These are phyloP conservation scores for Torulaspora globosa DNA, from an alignment of 1,139 yeast genomes.

Conservation along the genomic window DNA sequence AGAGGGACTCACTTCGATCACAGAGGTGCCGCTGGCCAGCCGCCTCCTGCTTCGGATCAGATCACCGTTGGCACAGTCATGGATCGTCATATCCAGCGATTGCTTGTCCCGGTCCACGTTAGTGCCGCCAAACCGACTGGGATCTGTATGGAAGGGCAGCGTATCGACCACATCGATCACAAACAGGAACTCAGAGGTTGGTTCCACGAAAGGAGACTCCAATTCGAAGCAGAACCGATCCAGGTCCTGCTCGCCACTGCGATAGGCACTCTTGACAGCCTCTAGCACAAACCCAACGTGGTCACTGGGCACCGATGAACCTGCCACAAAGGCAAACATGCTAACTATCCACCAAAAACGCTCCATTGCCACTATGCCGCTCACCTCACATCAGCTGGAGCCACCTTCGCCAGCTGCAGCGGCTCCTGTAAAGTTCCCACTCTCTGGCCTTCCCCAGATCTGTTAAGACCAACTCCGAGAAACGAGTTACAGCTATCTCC, in stretches of 20 bases:
- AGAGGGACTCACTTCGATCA: slow-evolving; percentile 14
- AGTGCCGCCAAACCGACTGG: slow-evolving; percentile 26
- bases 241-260: background rate
- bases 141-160: slow-evolving; percentile 16
- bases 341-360: background rate
- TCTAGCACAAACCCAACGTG: slow-evolving; percentile 6
- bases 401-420: background rate
- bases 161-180: slow-evolving; percentile 19
- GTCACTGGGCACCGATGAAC: slow-evolving; percentile 1
- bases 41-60: slow-evolving; percentile 19
- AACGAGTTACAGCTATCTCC: background rate
- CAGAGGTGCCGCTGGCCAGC: slow-evolving; percentile 17
- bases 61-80: slow-evolving; percentile 15
- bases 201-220: slow-evolving; percentile 25
- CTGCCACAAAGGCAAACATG: background rate
- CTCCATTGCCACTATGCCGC: background rate
- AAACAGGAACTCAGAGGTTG: slow-evolving; percentile 11
- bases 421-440: too few relatives aligned
- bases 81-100: slow-evolving; percentile 18
- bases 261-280: slow-evolving; percentile 8
- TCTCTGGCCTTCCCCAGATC: slow-evolving; percentile 1
- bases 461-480: slow-evolving; percentile 3
- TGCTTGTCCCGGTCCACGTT: slow-evolving; percentile 26
- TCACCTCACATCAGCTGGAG: too few relatives aligned
- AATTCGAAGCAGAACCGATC: slow-evolving; percentile 21